phyloP scores from a whole-genome alignment of 2,329 filamentous ascomycete genomes.

The Diaporthe amygdali region DNA sequence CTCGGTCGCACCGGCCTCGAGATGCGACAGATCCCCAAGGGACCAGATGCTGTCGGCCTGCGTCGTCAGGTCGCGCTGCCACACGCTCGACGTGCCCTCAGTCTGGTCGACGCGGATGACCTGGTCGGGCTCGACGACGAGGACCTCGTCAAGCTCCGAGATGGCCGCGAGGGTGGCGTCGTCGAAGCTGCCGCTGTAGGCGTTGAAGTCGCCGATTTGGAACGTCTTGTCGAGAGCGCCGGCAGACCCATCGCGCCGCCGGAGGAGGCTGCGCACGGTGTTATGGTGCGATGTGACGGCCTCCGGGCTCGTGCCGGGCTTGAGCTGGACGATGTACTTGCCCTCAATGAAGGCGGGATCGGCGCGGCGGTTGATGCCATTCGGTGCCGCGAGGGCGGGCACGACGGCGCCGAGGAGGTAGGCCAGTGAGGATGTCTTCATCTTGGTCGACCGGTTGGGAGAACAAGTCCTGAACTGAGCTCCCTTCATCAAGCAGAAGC shows the following conservation, averaged over 20 bases:
- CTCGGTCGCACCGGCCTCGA: conserved; percentile 17
- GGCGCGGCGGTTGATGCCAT: neutral
- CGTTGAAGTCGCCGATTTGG: conserved; percentile 5
- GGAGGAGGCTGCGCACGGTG: neutral
- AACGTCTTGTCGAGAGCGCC: conserved; percentile 1
- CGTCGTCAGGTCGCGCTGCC: neutral
- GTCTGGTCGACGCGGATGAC: neutral
- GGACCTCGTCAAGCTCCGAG: neutral
- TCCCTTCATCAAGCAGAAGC: neutral
- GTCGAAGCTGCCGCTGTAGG: conserved; percentile 8
- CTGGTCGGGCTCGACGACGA: neutral
- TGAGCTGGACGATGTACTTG: neutral
- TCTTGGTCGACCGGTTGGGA: neutral
- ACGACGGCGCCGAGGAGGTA: neutral
- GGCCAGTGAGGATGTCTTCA: neutral
- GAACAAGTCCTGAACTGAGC: neutral
- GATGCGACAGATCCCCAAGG: conserved; percentile 34
- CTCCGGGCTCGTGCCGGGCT: neutral
- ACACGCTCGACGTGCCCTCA: neutral
- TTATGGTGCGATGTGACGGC: neutral
- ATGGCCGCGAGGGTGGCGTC: neutral
- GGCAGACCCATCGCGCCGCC: neutral
- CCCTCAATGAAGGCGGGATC: neutral
- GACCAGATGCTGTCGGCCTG: conserved; percentile 31
- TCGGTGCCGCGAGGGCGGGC: neutral